Evolutionary conservation across 805 yeast genomes (phyloP), one percentile per base, ranked within the genome.

Genomic region (Wickerhamomyces alni): DNA sequence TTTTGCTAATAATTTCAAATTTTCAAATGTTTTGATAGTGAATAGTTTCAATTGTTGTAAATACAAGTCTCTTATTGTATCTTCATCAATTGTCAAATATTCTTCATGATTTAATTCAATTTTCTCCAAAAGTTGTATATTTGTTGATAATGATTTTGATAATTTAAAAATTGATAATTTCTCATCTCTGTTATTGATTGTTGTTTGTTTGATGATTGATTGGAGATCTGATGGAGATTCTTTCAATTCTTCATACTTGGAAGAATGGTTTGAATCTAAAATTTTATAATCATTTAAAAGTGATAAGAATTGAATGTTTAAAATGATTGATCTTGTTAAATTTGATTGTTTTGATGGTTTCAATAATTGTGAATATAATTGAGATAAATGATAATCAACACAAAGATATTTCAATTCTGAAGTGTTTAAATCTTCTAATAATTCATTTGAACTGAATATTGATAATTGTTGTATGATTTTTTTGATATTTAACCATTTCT

Each of bases 361-460:
- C 31, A 38, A 50, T 46, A 31, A 54, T 47, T 49, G 68, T 52
- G 45, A 21, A 39, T 44, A 53, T 2, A 45, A 43, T 28, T 46
- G 51, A 8, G 77, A 94, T 28, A 83, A 51, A 48, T 78, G 72
- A 55, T 69, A 87, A 44, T 80, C 79, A 2, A 82, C 53, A 5
- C 74, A 63, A 16, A 86, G 55, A 47, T 74, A 84, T 41, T 75
- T 77, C 16, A 88, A 55, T 33, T 84, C 77, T 5, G 63, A 56
- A 1, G 94, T 82, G 30, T 73, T 66, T 10, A 88, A 52, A 50
- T 88, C 97, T 1, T 78, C 84, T 2, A 84, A 42, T 0, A 69
- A 53, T 55, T 88, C 96, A 57, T 87, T 87, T 11, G 63, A 61
- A 50, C 91, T 82, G 62, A 85, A 87, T 18, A 87, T 57, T 3